A percentile compares a stretch with the other conserved stretches of the same genome.
These are phyloP conservation scores for Nicotiana tabacum DNA, from an alignment of 257 asterid genomes.

Conservation along the genomic window DNA sequence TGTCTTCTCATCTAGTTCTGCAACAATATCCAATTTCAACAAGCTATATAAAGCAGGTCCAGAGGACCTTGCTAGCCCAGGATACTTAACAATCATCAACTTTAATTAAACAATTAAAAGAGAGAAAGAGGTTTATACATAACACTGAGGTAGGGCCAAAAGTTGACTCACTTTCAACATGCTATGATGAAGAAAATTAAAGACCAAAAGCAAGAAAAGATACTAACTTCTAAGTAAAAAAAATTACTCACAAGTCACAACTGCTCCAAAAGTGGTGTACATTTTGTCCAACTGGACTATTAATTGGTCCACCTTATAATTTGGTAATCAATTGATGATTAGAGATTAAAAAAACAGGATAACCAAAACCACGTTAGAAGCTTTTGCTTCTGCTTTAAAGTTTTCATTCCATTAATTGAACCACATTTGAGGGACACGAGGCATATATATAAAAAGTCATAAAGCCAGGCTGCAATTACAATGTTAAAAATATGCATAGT, in stretches of 20 bases:
- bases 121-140: background rate
- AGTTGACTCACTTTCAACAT: background rate
- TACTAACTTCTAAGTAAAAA: background rate
- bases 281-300: background rate
- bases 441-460: background rate
- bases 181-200: background rate
- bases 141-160: background rate
- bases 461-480: background rate
- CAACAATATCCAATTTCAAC: background rate
- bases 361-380: background rate
- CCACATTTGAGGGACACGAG: background rate
- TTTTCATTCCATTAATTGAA: background rate
- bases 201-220: background rate
- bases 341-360: background rate
- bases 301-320: background rate
- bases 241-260: background rate
- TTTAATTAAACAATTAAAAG: background rate
- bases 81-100: background rate
- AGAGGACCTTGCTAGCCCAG: background rate
- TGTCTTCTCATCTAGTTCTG: conserved; percentile 72
- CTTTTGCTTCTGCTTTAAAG: background rate
- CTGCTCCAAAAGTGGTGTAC: background rate
- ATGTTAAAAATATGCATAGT: background rate
- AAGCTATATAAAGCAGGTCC: background rate
- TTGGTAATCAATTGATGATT: background rate